Conservation (phyloP, 116 monocot species). For the Iris pallida region DNA sequence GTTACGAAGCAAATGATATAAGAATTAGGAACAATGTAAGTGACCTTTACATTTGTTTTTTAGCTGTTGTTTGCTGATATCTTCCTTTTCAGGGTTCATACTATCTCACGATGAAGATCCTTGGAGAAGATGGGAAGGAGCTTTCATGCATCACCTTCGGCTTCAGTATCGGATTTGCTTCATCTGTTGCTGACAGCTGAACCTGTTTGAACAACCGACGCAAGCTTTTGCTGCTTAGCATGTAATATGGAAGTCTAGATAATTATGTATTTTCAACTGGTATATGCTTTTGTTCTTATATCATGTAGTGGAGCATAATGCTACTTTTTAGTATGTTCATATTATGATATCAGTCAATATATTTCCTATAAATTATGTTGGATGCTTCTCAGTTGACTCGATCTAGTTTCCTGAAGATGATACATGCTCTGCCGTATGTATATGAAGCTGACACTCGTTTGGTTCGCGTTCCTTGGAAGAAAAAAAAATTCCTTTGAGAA, state of each 20-base stretch:
- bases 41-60: background rate
- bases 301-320: background rate
- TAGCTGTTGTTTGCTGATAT: background rate
- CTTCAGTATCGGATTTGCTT: slow-evolving; percentile 13
- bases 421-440: too few species aligned
- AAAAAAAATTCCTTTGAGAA: too few species aligned
- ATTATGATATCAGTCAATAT: too few species aligned
- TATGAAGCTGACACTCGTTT: too few species aligned
- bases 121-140: slow-evolving; percentile 15
- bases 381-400: too few species aligned
- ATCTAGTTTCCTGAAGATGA: too few species aligned
- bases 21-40: background rate
- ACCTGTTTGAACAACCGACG: background rate
- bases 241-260: background rate
- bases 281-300: background rate
- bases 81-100: slow-evolving; percentile 20
- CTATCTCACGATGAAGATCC: slow-evolving; percentile 18
- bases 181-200: slow-evolving; percentile 11
- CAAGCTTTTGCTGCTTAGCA: background rate
- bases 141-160: slow-evolving; percentile 12
- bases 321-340: too few species aligned
- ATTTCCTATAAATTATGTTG: too few species aligned
- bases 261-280: background rate
- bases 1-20: too few species aligned
- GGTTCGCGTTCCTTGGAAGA: too few species aligned